Base-by-base conservation (phyloP, 1,284 basidiomycete genomes). In the Bjerkandera adusta region DNA sequence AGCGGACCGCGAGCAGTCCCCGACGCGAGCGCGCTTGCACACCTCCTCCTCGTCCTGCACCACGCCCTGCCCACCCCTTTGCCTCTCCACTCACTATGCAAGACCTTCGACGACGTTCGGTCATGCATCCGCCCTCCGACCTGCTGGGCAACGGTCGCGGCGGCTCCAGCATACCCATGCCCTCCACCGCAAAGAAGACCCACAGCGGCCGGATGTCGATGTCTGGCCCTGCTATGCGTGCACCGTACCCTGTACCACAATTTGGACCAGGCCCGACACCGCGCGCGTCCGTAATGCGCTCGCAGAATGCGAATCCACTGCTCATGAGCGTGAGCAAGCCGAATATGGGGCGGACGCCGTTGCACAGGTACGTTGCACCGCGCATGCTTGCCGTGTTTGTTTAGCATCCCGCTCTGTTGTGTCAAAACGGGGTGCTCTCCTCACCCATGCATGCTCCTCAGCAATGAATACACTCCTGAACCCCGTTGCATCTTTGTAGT, bases 271-370 rank as follows among this genome's bases (percentile, higher is more conserved):
- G 62, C 3, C 75, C 75, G n/a, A 81, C 83, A 53, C 78, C 81
- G 13, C 69, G 84, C 34, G 82, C 84, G 42, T 83, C 83, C 1
- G 71, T 81, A 55, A 77, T 81, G 65, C 72, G 81, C 30, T 81
- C 84, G 0, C 83, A 84, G 60, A 83, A 79, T 52, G 51, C 65
- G 35, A 88, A 88, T 57, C 75, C 83, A 1, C 65, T 89, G 5
- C 64, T 87, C n/a, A 76, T 79, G 59, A 89, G 86, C 54, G 77
- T 77, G 1, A 77, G 72, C 24, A 87, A 90, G 57, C 72, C 73
- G 7, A 79, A 70, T 41, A 82, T 78, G 63, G 87, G 86, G 1
- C 71, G 81, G 47, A 92, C 89, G n/a, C 89, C 90, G 4, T 67
- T 85, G 56, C 78, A 43, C 41, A 78, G 73, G 87, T 88, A 60